phyloP scores from a whole-genome alignment of 768 basidiomycete genomes.

The Auricularia auricula-judae region DNA sequence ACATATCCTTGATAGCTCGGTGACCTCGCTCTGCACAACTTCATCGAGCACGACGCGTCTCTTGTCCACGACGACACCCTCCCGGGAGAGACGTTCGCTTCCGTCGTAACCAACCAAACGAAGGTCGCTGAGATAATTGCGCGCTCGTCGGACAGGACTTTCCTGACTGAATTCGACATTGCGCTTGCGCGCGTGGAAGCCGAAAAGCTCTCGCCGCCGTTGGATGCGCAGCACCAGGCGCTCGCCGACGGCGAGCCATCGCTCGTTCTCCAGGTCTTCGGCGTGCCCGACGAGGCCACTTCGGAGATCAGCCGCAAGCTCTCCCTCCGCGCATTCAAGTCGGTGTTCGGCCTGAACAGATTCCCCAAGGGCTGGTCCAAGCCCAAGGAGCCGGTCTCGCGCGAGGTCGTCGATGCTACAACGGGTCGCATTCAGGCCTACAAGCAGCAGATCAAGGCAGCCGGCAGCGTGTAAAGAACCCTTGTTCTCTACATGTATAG shows the following conservation, averaged over 20 bases:
- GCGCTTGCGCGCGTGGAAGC: neutral
- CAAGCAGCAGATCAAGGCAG: too few relatives aligned
- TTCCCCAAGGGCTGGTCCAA: neutral
- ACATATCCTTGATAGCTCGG: slow-evolving; percentile 6
- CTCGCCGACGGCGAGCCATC: neutral
- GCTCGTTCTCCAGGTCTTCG: neutral
- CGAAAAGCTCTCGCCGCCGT: neutral
- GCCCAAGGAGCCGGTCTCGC: neutral
- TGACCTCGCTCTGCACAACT: slow-evolving; percentile 18
- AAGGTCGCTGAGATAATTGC: neutral
- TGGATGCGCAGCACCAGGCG: neutral
- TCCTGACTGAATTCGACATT: neutral
- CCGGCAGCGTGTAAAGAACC: too few relatives aligned
- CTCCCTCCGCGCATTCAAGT: neutral
- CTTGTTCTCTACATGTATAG: too few relatives aligned
- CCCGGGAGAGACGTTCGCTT: slow-evolving; percentile 12
- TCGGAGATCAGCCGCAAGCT: neutral
- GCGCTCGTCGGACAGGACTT: neutral
- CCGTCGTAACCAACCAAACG: neutral
- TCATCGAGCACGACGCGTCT: slow-evolving; percentile 20
- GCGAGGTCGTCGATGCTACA: too few relatives aligned
- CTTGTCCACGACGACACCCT: slow-evolving; percentile 16
- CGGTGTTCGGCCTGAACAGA: neutral
- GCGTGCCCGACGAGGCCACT: neutral
- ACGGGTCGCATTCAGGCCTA: too few relatives aligned